Percentiles rank a stretch among this genome's conserved stretches.
Evolutionary conservation across 768 basidiomycete genomes (phyloP).

Genomic region (Panaeolus papilionaceus): DNA sequence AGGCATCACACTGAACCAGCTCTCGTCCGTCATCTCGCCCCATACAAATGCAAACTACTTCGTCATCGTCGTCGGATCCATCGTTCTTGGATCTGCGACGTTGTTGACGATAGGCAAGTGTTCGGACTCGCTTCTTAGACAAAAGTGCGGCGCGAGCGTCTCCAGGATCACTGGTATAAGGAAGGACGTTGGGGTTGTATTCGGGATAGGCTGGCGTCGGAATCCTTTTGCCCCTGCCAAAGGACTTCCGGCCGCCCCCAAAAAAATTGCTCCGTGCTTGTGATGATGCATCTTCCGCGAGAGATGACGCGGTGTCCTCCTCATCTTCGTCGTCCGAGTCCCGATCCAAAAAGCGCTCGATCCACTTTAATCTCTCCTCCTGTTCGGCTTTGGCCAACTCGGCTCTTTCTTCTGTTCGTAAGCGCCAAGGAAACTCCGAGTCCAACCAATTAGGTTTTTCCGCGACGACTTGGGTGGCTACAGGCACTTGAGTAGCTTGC

Average conservation of each 20-base stretch:
- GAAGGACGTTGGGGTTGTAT: slow-evolving; percentile 33
- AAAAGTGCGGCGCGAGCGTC: slow-evolving; percentile 78
- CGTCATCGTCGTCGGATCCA: slow-evolving; percentile 48
- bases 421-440: slow-evolving; percentile 77
- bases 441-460: slow-evolving; percentile 82
- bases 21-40: slow-evolving; percentile 75
- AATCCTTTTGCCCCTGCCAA: slow-evolving; percentile 67
- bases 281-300: not conserved
- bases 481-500: slow-evolving; percentile 30
- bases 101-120: slow-evolving; percentile 60
- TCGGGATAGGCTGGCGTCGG: slow-evolving; percentile 52
- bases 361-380: slow-evolving; percentile 66
- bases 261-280: slow-evolving; percentile 2
- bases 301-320: slow-evolving; percentile 26
- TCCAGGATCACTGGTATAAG: slow-evolving; percentile 71
- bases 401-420: slow-evolving; percentile 60
- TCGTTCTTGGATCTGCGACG: slow-evolving; percentile 40
- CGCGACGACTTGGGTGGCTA: slow-evolving; percentile 36
- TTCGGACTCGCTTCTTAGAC: slow-evolving; percentile 72
- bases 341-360: slow-evolving; percentile 75
- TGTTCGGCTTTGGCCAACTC: slow-evolving; percentile 59
- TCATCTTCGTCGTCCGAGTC: slow-evolving; percentile 70
- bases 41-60: slow-evolving; percentile 68
- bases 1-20: slow-evolving; percentile 83
- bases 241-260: slow-evolving; percentile 12